Evolutionary conservation across 495 filamentous ascomycete genomes (phyloP), one percentile per base, ranked within the genome.

Genomic region (Penicillium coprophilum): DNA sequence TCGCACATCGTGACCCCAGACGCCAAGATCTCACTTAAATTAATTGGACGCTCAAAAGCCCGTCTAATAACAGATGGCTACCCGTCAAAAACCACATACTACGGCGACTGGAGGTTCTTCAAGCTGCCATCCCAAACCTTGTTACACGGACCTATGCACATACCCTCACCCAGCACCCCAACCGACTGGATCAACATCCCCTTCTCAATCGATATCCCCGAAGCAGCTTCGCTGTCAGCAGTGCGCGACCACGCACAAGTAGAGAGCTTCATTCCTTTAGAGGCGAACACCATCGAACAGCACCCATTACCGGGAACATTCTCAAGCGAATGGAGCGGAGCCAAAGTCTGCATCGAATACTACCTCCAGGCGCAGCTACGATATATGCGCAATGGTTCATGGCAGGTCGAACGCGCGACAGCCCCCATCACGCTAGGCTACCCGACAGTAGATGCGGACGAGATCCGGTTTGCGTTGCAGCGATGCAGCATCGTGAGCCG

Each of bases 331-430:
- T 12, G 39, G 36, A 12, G 8, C 40, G 19, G 27, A 11, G 28
- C 19, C 2, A 46, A 34, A 27, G 8, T 34, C 11, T 45, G 31
- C 39, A 54, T 54, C 28, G 40, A 54, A 15, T 54, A 54, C 27
- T 41, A 54, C 24, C 51, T 54, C 40, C 39, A 36, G 13, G 50
- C 50, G 3, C 36, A 43, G 36, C 39, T 53, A 6, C 34, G 30
- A 8, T 53, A 43, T 32, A 53, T 28, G 28, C 28, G 46, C 46
- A 20, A 48, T 30, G 46, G 46, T 0, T 20, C 28, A 17, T 19
- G 28, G 27, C 46, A 11, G 9, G 15, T 48, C 17, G 28, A 32
- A 5, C 46, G 46, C 28, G 28, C 46, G 3, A 48, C 28, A 19
- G 46, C 46, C 1, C 46, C 28, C 21, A 34, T 48, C 46, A 48